Conservation (phyloP, 1,284 basidiomycete species). For the Leccinum fuscescens region DNA sequence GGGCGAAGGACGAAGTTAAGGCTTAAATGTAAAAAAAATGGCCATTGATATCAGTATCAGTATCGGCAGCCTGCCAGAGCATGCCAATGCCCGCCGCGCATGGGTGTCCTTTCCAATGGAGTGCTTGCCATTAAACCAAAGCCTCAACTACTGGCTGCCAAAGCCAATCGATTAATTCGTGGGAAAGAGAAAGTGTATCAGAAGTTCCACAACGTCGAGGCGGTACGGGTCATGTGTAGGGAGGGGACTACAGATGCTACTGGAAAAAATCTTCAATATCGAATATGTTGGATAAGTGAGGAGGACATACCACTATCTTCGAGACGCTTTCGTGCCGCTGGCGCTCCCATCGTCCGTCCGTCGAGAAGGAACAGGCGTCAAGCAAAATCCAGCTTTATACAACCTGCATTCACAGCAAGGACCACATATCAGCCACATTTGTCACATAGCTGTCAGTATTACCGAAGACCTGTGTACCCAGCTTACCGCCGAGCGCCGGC, state of each 20-base stretch:
- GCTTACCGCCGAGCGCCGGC: not conserved
- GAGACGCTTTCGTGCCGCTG: not conserved
- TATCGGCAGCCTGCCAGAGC: slow-evolving; percentile 13
- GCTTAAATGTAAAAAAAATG: too few species aligned
- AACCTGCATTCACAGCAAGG: slow-evolving; percentile 16
- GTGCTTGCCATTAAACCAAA: not conserved
- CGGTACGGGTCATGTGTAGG: not conserved
- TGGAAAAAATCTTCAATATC: not conserved
- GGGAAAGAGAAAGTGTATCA: slow-evolving; percentile 8
- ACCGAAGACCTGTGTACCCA: not conserved
- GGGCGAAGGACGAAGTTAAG: too few species aligned
- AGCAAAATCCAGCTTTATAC: not conserved
- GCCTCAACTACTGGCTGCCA: slow-evolving; percentile 7
- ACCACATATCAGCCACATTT: slow-evolving; percentile 10
- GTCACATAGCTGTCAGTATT: not conserved
- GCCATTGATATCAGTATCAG: not conserved
- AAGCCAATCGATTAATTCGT: slow-evolving; percentile 2
- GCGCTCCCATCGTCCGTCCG: too few species aligned
- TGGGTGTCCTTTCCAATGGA: not conserved
- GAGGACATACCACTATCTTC: slow-evolving; percentile 4
- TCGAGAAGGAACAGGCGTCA: not conserved
- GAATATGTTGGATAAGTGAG: not conserved
- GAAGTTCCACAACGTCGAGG: not conserved
- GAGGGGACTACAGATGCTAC: not conserved
- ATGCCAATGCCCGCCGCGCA: not conserved